These are phyloP conservation scores for Hypomyces perniciosus DNA, from an alignment of 2,329 filamentous ascomycete genomes.

Conservation along the genomic window DNA sequence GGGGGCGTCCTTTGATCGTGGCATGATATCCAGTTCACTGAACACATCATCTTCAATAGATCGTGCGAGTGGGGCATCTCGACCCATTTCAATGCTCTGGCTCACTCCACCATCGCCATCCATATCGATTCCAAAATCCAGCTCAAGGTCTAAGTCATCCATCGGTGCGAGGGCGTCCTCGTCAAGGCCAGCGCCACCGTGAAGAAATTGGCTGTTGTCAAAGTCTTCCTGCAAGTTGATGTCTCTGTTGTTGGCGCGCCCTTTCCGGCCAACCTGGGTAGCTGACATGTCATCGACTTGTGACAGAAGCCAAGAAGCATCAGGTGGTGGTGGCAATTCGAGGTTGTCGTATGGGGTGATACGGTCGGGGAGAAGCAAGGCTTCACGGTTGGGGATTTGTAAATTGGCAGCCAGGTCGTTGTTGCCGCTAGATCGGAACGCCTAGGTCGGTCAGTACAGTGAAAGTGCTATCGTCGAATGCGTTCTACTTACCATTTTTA, in stretches of 20 bases:
- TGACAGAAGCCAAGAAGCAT: conserved; percentile 77
- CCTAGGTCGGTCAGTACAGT: conserved; percentile 48
- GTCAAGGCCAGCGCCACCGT: conserved; percentile 55
- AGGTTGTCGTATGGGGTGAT: conserved; percentile 86
- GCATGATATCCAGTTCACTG: conserved; percentile 55
- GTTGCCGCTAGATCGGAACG: conserved; percentile 89
- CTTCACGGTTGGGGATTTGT: conserved; percentile 74
- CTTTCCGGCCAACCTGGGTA: conserved; percentile 49
- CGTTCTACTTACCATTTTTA: conserved; percentile 74
- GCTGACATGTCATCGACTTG: conserved; percentile 60
- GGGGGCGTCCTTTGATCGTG: conserved; percentile 49
- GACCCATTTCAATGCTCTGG: conserved; percentile 77
- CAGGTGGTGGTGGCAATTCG: conserved; percentile 73
- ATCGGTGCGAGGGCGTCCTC: conserved; percentile 51
- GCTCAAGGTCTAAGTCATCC: conserved; percentile 64
- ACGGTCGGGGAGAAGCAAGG: conserved; percentile 82
- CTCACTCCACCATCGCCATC: conserved; percentile 53
- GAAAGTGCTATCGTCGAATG: background rate
- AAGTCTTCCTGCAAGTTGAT: conserved; percentile 66
- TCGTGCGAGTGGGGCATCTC: conserved; percentile 68
- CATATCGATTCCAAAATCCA: conserved; percentile 69
- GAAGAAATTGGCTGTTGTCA: conserved; percentile 74
- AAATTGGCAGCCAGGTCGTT: conserved; percentile 87
- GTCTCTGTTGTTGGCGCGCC: conserved; percentile 54
- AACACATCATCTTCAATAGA: conserved; percentile 65